A percentile compares a stretch with the other conserved stretches of the same genome.
Evolutionary conservation across 2,329 filamentous ascomycete genomes (phyloP).

Genomic region (Fusarium nelsonii): DNA sequence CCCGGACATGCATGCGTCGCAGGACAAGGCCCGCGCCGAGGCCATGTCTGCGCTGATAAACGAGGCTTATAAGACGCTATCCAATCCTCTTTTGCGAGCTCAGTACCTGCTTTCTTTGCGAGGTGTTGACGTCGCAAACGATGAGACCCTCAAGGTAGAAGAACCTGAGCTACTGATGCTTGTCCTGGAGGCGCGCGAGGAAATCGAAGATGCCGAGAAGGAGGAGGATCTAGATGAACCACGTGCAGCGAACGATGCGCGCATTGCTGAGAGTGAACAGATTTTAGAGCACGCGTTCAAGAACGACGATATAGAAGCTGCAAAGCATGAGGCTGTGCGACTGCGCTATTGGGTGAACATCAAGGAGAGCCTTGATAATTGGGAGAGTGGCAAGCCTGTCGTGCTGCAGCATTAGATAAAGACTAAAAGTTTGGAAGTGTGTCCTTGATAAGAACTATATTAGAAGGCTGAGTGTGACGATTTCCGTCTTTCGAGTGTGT

Average conservation of each 20-base stretch:
- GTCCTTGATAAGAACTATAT: neutral
- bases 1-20: constrained; percentile 73
- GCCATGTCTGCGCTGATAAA: constrained; percentile 87
- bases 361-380: constrained; percentile 80
- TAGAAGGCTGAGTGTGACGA: neutral
- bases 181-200: constrained; percentile 83
- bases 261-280: constrained; percentile 74
- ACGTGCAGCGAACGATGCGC: constrained; percentile 73
- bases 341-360: constrained; percentile 94
- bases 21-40: constrained; percentile 73
- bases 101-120: constrained; percentile 85
- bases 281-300: constrained; percentile 74
- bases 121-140: constrained; percentile 81
- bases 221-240: constrained; percentile 74
- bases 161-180: constrained; percentile 78
- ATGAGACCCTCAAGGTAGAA: constrained; percentile 79
- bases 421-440: neutral
- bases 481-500: neutral
- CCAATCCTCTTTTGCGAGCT: constrained; percentile 82
- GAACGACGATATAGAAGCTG: constrained; percentile 72
- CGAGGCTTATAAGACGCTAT: constrained; percentile 88
- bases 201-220: constrained; percentile 75
- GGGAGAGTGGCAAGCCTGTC: constrained; percentile 80
- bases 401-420: constrained; percentile 63
- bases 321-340: constrained; percentile 78